Conservation (phyloP, 2,329 filamentous ascomycete species). For the Nigrospora sphaerica region DNA sequence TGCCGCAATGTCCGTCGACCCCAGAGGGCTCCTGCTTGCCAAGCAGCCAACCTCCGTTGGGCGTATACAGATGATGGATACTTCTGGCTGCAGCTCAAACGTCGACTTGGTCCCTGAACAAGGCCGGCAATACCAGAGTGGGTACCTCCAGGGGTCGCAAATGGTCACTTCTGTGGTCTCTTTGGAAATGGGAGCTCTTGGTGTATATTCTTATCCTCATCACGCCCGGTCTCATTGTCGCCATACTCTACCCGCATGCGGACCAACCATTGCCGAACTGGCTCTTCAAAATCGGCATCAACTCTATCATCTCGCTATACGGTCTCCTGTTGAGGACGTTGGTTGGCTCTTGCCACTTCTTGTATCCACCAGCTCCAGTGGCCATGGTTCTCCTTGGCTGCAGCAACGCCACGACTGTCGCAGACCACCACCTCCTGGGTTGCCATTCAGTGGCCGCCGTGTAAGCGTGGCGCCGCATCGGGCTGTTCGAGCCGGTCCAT, state of each 20-base stretch:
- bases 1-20: no score
- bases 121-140: no score
- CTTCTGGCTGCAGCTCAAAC: no score
- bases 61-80: no score
- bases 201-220: slow-evolving; percentile 4
- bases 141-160: no score
- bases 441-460: no score
- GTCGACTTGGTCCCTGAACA: no score
- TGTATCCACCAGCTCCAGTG: slow-evolving; percentile 6
- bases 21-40: no score
- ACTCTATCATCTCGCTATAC: slow-evolving; percentile 6
- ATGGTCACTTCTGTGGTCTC: background rate
- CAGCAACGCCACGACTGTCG: no score
- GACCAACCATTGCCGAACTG: slow-evolving; percentile 5
- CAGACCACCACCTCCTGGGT: no score
- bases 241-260: slow-evolving; percentile 6
- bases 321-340: slow-evolving; percentile 3
- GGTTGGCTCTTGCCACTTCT: background rate
- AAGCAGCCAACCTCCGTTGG: no score
- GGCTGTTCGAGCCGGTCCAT: background rate
- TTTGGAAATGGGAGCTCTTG: slow-evolving; percentile 5
- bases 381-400: slow-evolving; percentile 3
- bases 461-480: no score
- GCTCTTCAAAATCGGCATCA: slow-evolving; percentile 7
- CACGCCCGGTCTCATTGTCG: slow-evolving; percentile 5